phyloP scores from a whole-genome alignment of 2,329 filamentous ascomycete genomes.

The Cercospora brassicicola region DNA sequence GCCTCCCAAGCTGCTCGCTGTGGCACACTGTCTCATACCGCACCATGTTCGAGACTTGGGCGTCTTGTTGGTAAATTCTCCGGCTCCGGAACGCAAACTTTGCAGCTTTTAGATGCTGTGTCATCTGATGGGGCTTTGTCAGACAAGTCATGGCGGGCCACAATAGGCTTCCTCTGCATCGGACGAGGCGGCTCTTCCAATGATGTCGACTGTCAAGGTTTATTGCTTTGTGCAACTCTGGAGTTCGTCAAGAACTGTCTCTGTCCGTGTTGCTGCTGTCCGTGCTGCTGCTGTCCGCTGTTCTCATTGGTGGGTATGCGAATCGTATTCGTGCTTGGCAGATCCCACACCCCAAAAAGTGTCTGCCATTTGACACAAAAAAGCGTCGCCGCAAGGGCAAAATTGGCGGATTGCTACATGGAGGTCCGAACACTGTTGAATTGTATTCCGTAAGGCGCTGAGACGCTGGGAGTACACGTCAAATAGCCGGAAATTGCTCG shows the following conservation, averaged over 20 bases:
- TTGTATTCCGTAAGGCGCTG: too few species aligned
- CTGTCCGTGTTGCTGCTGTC: background rate
- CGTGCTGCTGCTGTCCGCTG: background rate
- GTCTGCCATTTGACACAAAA: background rate
- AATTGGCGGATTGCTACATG: too few species aligned
- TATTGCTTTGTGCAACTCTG: too few species aligned
- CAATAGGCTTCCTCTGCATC: background rate
- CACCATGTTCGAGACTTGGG: background rate
- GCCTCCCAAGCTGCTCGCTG: background rate
- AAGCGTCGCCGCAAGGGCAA: background rate
- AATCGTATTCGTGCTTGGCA: slow-evolving; percentile 3
- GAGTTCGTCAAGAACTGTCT: background rate
- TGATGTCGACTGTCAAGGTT: too few species aligned
- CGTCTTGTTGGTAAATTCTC: background rate
- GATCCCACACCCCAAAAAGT: background rate
- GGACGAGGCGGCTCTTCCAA: background rate
- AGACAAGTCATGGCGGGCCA: background rate
- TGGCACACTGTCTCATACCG: fast-evolving
- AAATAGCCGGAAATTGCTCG: too few species aligned
- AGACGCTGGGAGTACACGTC: too few species aligned
- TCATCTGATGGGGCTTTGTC: background rate
- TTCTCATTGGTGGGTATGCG: background rate
- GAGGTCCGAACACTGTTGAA: too few species aligned
- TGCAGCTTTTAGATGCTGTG: background rate
- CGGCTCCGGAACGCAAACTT: background rate